Base-by-base conservation (phyloP, 1,139 yeast genomes). In the Scheffersomyces insectosa region DNA sequence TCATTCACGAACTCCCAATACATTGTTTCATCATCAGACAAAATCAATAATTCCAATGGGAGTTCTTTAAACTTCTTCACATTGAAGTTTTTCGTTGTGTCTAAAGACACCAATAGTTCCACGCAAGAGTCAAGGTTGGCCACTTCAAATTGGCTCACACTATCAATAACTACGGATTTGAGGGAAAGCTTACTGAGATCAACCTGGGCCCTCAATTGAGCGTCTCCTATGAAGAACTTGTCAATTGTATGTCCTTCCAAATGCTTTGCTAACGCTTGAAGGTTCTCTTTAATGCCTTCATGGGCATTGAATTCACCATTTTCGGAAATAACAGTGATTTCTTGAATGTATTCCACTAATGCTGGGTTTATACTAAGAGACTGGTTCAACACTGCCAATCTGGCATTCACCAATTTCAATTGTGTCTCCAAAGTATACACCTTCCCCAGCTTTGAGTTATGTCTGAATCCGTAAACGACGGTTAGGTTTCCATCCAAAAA, bases 361-460 rank as follows among this genome's bases (percentile, higher is more conserved):
- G 48, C 52, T 0, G 62, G 58, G 45, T 72, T 72, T 14, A 71
- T 47, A 8, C 37, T 38, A 14, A 72, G 43, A 0, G 75, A 56
- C 33, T 51, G 52, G 20, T 54, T 52, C 37, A 73, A 52, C 0
- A 65, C 59, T 36, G 51, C 42, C 27, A 72, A 42, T 39, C 72
- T 55, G 3, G 70, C 72, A 33, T 50, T 50, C 15, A 72, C 58
- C 56, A 72, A 50, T 37, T 55, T 56, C 23, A 46, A 39, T 9
- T 57, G 62, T 2, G 43, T 37, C 8, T 41, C 39, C 5, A 30
- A 30, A 23, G 46, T 27, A 29, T 45, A 48, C n/a, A 49, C 46
- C 12, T 33, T 44, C 12, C 43, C 41, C 13, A 15, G 29, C 8
- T 30, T 28, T 8, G 52, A 23, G 27, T 42, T 45, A 20, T 56